Evolutionary conservation across 1,139 yeast species (phyloP).

Genomic region (Yamadazyma oceani): DNA sequence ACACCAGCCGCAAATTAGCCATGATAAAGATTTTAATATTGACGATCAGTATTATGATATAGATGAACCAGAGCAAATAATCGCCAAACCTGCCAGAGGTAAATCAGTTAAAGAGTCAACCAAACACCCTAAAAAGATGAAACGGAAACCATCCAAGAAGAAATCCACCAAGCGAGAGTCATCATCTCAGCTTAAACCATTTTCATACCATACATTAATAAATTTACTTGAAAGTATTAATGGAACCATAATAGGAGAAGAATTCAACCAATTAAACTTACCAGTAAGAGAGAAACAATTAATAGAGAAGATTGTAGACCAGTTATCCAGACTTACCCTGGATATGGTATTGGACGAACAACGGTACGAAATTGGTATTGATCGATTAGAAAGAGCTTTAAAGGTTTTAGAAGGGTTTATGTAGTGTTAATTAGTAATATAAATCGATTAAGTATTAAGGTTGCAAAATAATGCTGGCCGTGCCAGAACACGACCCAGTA

Average conservation of each 20-base stretch:
- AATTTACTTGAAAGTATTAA: constrained; percentile 62
- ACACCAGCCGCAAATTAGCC: constrained; percentile 4
- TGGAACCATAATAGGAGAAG: constrained; percentile 64
- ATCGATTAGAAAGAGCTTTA: constrained; percentile 75
- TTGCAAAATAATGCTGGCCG: not conserved
- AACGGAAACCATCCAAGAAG: constrained; percentile 17
- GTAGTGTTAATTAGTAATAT: constrained; percentile 14
- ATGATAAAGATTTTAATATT: constrained; percentile 8
- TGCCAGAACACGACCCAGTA: not conserved
- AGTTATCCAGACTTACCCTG: constrained; percentile 78
- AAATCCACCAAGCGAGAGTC: constrained; percentile 12
- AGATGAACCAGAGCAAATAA: constrained; percentile 33
- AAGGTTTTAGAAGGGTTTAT: constrained; percentile 80
- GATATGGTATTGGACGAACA: constrained; percentile 86
- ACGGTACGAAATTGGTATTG: constrained; percentile 77
- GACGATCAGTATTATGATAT: constrained; percentile 40
- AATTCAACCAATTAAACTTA: constrained; percentile 70
- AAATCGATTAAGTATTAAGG: not conserved
- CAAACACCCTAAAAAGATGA: constrained; percentile 19
- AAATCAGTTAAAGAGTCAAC: constrained; percentile 40
- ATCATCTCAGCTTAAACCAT: constrained; percentile 40
- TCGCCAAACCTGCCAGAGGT: constrained; percentile 30
- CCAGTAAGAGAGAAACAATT: constrained; percentile 77
- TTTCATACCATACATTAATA: constrained; percentile 58
- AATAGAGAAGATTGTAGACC: constrained; percentile 81